Base-by-base conservation (phyloP, 2,329 filamentous ascomycete genomes). In the Trichoderma asperellum region DNA sequence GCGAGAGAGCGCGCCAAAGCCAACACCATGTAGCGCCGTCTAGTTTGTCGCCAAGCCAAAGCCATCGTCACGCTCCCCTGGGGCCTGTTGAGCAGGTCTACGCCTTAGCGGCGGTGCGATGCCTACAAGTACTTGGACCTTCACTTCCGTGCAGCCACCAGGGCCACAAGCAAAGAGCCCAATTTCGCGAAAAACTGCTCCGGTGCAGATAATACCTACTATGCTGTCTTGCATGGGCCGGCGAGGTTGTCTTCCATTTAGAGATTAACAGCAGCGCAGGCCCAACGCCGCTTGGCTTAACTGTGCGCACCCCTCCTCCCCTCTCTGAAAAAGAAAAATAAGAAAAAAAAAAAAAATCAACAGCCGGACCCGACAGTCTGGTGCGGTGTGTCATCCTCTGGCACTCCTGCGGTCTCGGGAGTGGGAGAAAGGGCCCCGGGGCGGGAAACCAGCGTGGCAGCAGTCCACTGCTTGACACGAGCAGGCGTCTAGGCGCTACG, bases 291-390 rank as follows among this genome's bases (percentile, higher is more conserved):
- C 29, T 7, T 66, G 55, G 55, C 32, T 49, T 29, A 37, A 58
- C 47, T 14, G 63, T 52, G 63, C 40, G 55, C 55, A 66, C 63
- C 57, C 35, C n/a, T 24, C 40, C 40, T 43, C 32, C 32, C 32
- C 32, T 24, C 40, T 40, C 37, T 16, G 40, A 18, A 40, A 3
- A 32, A 32, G 32, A 32, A 18, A 43, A 24, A 24, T 24, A 24
- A 24, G 24, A 24, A 24, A 37, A 37, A 14, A 37, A 37, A 37
- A 37, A 40, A 43, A 24, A 40, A 5, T 14, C 55, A 66, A 58
- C 63, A 66, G 63, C 65, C 57, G 65, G 65, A 68, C 65, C 65
- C 65, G 65, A 68, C 65, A 68, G 65, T 68, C 18, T 68, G 65
- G 65, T 61, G 65, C 65, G 57, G 65, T 61, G 64, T 60, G 65